Base-by-base conservation (phyloP, 345 rosid species). In the Pugionium cornutum region DNA sequence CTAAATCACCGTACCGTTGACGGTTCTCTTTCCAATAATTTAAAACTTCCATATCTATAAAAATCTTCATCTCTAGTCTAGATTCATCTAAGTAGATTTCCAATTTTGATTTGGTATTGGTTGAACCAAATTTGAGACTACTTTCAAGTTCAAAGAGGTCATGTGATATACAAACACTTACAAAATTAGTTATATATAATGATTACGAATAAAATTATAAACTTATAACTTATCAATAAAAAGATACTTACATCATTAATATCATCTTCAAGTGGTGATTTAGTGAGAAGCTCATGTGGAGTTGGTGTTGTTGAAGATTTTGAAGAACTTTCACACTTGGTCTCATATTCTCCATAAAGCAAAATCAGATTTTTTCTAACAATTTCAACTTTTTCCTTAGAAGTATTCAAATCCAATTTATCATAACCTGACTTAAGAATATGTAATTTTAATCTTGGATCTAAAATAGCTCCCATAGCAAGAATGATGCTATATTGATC, bases 191-290 rank as follows among this genome's bases (percentile, higher is more conserved):
- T 1, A 4, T 2, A 37, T 37, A 37, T 37, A 6, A 37, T 37
- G 5, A 37, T 37, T 18, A 18, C 18, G 18, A 37, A 4, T 37
- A 37, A 37, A 0, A 37, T 4, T 18, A 18, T 18, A 37, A 6
- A 10, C 47, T n/a, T 43, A 1, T 1, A 3, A n/a, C 3, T 1
- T 43, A 43, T 10, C 1, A 43, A 43, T 10, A 2, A 4, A 25
- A 18, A 1, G 6, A 53, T 11, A 59, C 64, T 43, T 35, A 62
- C 54, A 9, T 33, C 4, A 35, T 35, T 26, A 1, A 26, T 3
- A 47, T 62, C 27, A 47, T 45, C 10, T 30, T 46, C 34, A 4
- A 62, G 2, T 31, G 56, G 56, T 4, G 54, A 50, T 50, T 29
- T 18, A 4, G 54, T 50, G 3, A 50, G 35, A 4, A 29, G 34